Percentiles rank a stretch among this genome's conserved stretches.
These are phyloP conservation scores for Ramalina intermedia DNA, from an alignment of 495 filamentous ascomycete species.

Conservation along the genomic window DNA sequence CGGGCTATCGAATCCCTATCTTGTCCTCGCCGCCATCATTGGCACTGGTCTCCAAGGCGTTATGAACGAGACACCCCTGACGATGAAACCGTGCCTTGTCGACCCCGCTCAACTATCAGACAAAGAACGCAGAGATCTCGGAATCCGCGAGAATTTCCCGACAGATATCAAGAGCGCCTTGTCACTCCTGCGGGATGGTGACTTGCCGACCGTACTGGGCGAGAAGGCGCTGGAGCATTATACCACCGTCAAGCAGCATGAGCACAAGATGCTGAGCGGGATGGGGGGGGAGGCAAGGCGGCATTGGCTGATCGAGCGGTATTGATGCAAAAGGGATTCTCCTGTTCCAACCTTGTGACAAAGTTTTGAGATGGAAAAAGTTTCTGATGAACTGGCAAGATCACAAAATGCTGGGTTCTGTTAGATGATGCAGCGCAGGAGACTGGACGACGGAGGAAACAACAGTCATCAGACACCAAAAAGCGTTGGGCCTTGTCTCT, in stretches of 20 bases:
- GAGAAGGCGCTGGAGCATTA: slow-evolving; percentile 41
- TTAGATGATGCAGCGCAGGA: too few species aligned
- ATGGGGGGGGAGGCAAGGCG: slow-evolving; percentile 31
- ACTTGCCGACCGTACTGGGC: slow-evolving; percentile 32
- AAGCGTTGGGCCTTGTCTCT: too few species aligned
- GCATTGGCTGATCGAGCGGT: slow-evolving; percentile 48
- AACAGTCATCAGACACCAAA: too few species aligned
- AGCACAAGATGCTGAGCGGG: slow-evolving; percentile 30
- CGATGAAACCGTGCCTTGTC: slow-evolving; percentile 40
- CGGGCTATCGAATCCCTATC: slow-evolving; percentile 59
- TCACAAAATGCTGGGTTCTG: too few species aligned
- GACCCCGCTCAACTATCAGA: slow-evolving; percentile 36
- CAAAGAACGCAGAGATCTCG: slow-evolving; percentile 34
- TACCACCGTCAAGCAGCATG: slow-evolving; percentile 40
- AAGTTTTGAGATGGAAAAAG: too few species aligned
- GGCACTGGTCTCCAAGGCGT: slow-evolving; percentile 51
- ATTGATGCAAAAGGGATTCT: slow-evolving; percentile 19
- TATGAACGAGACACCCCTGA: slow-evolving; percentile 27
- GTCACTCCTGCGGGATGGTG: slow-evolving; percentile 29
- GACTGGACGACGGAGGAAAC: too few species aligned
- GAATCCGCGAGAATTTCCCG: slow-evolving; percentile 39
- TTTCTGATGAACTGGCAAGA: too few species aligned
- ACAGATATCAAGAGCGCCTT: slow-evolving; percentile 38
- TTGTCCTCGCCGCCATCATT: slow-evolving; percentile 52
- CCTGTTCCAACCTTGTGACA: too few species aligned